Evolutionary conservation across 257 asterid genomes (phyloP), one percentile per base, ranked within the genome.

Genomic region (Cynanchum wilfordii): DNA sequence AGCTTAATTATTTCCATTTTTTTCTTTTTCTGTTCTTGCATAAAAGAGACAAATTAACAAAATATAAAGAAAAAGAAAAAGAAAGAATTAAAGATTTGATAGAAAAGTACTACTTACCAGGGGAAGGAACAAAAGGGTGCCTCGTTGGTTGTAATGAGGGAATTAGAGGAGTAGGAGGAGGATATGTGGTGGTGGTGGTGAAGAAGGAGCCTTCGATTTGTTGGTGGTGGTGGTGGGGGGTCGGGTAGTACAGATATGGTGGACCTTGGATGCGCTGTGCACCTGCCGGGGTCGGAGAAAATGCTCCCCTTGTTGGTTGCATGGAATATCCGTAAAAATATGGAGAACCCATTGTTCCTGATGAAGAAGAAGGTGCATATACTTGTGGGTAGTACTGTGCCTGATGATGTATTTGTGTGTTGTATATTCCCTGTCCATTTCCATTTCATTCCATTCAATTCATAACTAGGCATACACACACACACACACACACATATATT

Each of bases 161-260:
- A 4, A 73, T 85, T 38, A 82, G 86, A 67, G 83, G 76, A 10
- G 76, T 85, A 50, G 84, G 87, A 10, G 76, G 86, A 50, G 84
- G 87, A 66, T 84, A 47, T 62, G 60, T 20, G 4, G 94, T 57
- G 65, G 84, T 72, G 10, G 47, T 10, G 3, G 94, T 52, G 65
- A 84, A 73, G 62, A 87, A 59, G 62, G 88, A 59, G 72, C 78
- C 82, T 66, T 82, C 89, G 81, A 77, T 77, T 76, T 81, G n/a
- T n/a, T n/a, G n/a, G n/a, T n/a, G n/a, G n/a, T n/a, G n/a, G n/a
- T n/a, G 94, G 47, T 63, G 52, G 76, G 56, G 52, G 76, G 90
- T 51, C 62, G 95, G 97, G 79, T 93, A 93, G 84, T 93, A 93
- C 51, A 88, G 78, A 77, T 86, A 88, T 59, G 95, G 75, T n/a